Base-by-base conservation (phyloP, 352 stramenopile species). In the Phytophthora tentaculata region DNA sequence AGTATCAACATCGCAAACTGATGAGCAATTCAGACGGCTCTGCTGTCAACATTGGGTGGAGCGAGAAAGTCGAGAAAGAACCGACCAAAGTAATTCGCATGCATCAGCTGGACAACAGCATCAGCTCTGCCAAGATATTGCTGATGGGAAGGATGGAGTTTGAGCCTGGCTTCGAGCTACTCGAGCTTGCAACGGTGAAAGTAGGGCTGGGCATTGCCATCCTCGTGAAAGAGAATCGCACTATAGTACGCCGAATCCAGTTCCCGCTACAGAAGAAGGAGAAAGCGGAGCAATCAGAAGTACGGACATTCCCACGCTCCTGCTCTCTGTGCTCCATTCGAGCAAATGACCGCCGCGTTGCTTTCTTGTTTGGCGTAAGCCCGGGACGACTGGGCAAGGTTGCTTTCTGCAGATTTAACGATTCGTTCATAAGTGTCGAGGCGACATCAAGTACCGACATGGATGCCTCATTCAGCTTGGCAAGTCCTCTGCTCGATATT, bases 351-450 rank as follows among this genome's bases (percentile, higher is more conserved):
- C 60, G 69, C 16, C 54, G 23, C 8, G 37, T 70, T 39, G 69
- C 54, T 23, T 73, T 73, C 17, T 20, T 61, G 17, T 70, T 77
- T 29, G 49, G 24, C 2, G 59, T 9, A 17, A 12, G n/a, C 0
- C 8, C 20, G 2, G 57, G 26, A 0, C 16, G 54, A 14, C 48
- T 73, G 2, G 69, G 64, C 14, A 26, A 5, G 12, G 48, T 70
- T 37, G 58, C 64, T 1, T 56, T 77, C 29, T 77, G 45, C 50
- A 48, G 65, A 35, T 77, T 71, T 17, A 77, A 73, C 22, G 59
- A 73, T 5, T 23, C 58, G 5, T 73, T 73, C n/a, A 67, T 59
- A 1, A 56, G 41, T 3, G 22, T 73, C 8, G 69, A 70, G 12
- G 19, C 12, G 5, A 70, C 54, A 9, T 29, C 9, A 22, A 41